Conservation (phyloP, 257 asterid species). For the Phtheirospermum japonicum region DNA sequence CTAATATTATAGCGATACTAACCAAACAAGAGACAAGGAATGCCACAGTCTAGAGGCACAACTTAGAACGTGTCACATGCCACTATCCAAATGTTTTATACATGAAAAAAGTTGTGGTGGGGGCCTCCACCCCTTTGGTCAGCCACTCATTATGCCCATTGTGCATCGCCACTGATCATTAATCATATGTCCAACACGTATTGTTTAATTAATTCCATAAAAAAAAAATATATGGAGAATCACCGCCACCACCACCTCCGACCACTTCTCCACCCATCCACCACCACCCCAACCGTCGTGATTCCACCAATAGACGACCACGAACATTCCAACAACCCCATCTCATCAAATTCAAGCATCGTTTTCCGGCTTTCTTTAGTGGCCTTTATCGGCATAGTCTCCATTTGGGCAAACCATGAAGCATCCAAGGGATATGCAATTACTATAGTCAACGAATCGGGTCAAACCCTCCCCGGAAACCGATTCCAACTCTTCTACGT, state of each 20-base stretch:
- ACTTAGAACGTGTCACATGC: conserved; percentile 27
- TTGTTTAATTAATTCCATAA: too few species aligned
- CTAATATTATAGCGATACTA: too few species aligned
- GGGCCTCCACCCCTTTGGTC: conserved; percentile 22
- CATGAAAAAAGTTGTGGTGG: conserved; percentile 11
- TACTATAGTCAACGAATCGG: conserved; percentile 45
- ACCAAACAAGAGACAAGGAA: neutral
- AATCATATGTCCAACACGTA: too few species aligned
- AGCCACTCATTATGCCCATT: conserved; percentile 18
- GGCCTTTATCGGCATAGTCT: conserved; percentile 37
- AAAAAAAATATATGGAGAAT: conserved; percentile 22
- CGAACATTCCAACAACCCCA: neutral
- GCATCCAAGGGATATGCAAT: conserved; percentile 69
- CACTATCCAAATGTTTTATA: neutral
- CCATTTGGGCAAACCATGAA: conserved; percentile 73
- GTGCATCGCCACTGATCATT: too few species aligned
- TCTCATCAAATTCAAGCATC: conserved; percentile 32
- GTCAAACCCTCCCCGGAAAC: conserved; percentile 29
- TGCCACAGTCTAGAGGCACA: neutral
- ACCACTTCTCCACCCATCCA: conserved; percentile 40
- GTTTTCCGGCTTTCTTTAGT: conserved; percentile 42
- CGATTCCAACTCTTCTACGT: conserved; percentile 58
- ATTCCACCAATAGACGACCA: neutral
- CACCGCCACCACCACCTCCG: conserved; percentile 40
- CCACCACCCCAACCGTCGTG: conserved; percentile 16